These are phyloP conservation scores for Globisporangium nunn DNA, from an alignment of 352 stramenopile species.

Conservation along the genomic window DNA sequence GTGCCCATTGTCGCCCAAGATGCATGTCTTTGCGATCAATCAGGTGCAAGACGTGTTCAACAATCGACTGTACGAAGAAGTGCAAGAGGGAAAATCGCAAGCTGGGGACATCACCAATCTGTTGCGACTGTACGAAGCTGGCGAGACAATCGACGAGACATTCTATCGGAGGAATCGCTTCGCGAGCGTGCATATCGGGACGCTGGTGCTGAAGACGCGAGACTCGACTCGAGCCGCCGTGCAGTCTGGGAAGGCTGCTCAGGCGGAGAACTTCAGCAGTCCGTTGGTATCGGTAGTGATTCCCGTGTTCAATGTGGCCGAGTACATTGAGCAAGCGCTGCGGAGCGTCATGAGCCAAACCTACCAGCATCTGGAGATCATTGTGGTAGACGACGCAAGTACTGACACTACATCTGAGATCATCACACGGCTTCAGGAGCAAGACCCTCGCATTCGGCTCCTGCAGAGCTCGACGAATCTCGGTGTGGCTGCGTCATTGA, in stretches of 20 bases:
- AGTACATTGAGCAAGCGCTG: conserved; percentile 36
- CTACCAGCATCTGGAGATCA: conserved; percentile 49
- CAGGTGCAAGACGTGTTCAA: conserved; percentile 75
- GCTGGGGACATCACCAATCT: conserved; percentile 28
- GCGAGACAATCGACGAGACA: conserved; percentile 38
- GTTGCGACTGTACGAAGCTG: conserved; percentile 21
- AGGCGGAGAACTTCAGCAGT: background rate
- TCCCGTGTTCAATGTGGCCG: conserved; percentile 55
- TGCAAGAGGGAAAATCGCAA: conserved; percentile 5
- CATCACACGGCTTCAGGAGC: conserved; percentile 37
- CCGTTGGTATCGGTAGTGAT: conserved; percentile 59
- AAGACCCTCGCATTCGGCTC: conserved; percentile 28
- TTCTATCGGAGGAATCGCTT: conserved; percentile 53
- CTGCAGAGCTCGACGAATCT: conserved; percentile 34
- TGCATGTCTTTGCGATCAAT: conserved; percentile 83
- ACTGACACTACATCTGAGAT: conserved; percentile 29
- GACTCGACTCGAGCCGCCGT: background rate
- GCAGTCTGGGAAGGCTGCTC: no score
- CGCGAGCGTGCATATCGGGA: conserved; percentile 74
- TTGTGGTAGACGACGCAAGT: conserved; percentile 68
- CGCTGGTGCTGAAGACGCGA: conserved; percentile 32
- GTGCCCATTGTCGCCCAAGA: conserved; percentile 38
- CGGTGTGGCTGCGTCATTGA: conserved; percentile 66
- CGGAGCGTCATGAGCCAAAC: conserved; percentile 30
- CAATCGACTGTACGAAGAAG: conserved; percentile 52